Base-by-base conservation (phyloP, 2,329 filamentous ascomycete species). In the Microascus cirrosus region DNA sequence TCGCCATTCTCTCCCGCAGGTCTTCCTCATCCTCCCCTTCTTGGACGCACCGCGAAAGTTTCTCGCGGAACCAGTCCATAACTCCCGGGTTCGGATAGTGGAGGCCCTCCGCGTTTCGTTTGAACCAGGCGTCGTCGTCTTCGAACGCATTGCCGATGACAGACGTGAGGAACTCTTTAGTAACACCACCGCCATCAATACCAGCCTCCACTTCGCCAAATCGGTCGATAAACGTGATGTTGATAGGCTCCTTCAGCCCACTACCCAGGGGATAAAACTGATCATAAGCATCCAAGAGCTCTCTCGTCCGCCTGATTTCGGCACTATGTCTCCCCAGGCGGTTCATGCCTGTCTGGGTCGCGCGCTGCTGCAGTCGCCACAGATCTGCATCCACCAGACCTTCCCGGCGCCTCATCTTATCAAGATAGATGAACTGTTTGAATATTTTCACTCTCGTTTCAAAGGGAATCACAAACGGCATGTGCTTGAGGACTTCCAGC, bases 401-500 rank as follows among this genome's bases (percentile, higher is more conserved):
- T 32, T 79, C 76, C 62, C 90, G 77, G 61, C 90, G 77, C 61
- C 85, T 85, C 55, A 78, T 70, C 68, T 94, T 90, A 70, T 99
- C 94, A 4, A 92, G 76, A 34, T 82, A 73, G n/a, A 97, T 89
- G 65, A 97, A 97, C 66, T 96, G 85, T 34, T 92, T 84, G 70
- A 99, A 97, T 25, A 97, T 93, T 67, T 91, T 84, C 4, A 99
- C 94, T 53, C 94, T 80, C 0, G 89, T 94, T 42, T 89, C 84
- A 65, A 99, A 99, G 0, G 93, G 94, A 52, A 99, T 94, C 63
- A 93, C 89, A 68, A 97, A 99, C 0, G 94, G 94, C 85, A 99
- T 95, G 66, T 97, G 95, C 63, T 94, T 87, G 55, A 99, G 73
- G 5, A 99, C 89, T 66, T 96, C 92, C 11, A 96, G 76, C 63